These are phyloP conservation scores for Heterobasidion occidentale DNA, from an alignment of 1,284 basidiomycete genomes.

Conservation along the genomic window DNA sequence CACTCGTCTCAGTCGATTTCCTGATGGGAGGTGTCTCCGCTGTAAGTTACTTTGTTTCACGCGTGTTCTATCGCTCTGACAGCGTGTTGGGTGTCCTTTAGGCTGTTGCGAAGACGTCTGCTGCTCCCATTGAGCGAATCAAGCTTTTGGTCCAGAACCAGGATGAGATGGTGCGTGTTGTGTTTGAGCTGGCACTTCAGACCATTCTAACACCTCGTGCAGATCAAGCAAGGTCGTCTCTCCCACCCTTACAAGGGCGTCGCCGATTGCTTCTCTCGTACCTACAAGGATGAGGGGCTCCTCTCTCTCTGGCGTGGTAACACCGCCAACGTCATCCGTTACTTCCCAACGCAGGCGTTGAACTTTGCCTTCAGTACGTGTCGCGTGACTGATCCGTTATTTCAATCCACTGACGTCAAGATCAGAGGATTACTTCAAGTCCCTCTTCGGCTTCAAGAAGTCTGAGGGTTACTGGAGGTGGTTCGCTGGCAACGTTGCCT, in stretches of 20 bases:
- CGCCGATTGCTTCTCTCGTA: constrained; percentile 81
- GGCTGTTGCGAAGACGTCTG: constrained; percentile 97
- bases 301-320: constrained; percentile 93
- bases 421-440: constrained; percentile 94
- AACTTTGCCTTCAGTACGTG: constrained; percentile 92
- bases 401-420: constrained; percentile 17
- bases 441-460: constrained; percentile 89
- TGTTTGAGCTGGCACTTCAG: neutral
- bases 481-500: constrained; percentile 90
- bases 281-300: constrained; percentile 87
- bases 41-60: constrained; percentile 37
- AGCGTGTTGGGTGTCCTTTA: constrained; percentile 20
- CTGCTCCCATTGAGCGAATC: constrained; percentile 98
- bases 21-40: constrained; percentile 91
- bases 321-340: constrained; percentile 96
- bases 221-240: constrained; percentile 97
- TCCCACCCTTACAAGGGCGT: constrained; percentile 91
- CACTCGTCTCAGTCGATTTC: constrained; percentile 63
- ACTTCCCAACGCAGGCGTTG: constrained; percentile 94
- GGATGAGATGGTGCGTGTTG: constrained; percentile 71
- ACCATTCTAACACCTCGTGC: neutral
- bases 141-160: constrained; percentile 98
- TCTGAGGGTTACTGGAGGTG: constrained; percentile 84
- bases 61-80: constrained; percentile 7
- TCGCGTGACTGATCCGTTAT: neutral